Evolutionary conservation across 1,284 basidiomycete species (phyloP), one percentile per base, ranked within the genome.

Genomic region (Apiotrichum siamense): DNA sequence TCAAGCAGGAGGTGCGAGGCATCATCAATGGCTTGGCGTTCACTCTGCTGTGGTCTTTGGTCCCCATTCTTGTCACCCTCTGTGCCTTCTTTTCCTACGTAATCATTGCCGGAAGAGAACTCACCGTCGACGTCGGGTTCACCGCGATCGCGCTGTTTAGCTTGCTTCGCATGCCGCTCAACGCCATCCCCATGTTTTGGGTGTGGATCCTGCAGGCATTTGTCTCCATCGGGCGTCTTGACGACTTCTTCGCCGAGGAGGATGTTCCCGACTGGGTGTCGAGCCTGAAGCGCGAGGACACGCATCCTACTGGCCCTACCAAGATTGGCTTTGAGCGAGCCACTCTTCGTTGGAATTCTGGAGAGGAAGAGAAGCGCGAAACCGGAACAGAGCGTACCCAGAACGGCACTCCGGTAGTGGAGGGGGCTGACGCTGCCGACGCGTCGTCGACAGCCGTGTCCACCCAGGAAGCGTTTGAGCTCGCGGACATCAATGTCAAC

Each of bases 241-340:
- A 86, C 25, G 82, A 81, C 1, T 94, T 86, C 70, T 78, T 94
- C 11, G 78, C 79, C 6, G 89, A 93, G 69, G 87, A 88, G 39
- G 91, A 93, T 52, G 85, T 88, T 3, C 76, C 81, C 0, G 80
- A 79, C 13, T 83, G 84, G 71, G 83, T 86, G 0, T 85, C 83
- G 0, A 79, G 81, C 0, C 70, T 87, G 39, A 85, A 85, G 63
- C 61, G 66, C 7, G 51, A 55, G 13, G 47, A 57, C 3, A 32
- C 51, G 25, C 44, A 54, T 2, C 54, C 66, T 1, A 11, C 12
- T 12, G 55, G 50, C 17, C 49, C 55, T 0, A 74, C 76, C 10
- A 82, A 80, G 17, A 75, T 88, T 41, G 84, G 83, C 0, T 78
- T 87, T 40, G 72, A 80, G 50, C 76, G 82, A 35, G 87, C 83